These are phyloP conservation scores for Candida koratica DNA, from an alignment of 805 yeast species.

Conservation along the genomic window DNA sequence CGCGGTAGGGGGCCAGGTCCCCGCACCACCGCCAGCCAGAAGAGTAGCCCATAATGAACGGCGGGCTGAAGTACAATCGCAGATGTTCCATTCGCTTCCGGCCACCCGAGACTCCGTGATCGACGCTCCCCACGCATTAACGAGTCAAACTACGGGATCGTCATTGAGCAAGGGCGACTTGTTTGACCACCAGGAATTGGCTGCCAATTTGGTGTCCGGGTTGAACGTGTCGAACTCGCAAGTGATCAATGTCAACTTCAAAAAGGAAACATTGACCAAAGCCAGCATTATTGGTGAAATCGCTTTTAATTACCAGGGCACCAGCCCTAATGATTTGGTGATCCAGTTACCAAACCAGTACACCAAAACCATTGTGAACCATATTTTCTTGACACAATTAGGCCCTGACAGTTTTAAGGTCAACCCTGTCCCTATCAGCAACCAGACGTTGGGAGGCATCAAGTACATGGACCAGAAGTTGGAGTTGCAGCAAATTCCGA, in stretches of 20 bases:
- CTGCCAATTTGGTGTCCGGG: constrained; percentile 48
- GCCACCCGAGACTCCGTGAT: constrained; percentile 32
- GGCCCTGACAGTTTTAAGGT: constrained; percentile 36
- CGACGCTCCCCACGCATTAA: constrained; percentile 21
- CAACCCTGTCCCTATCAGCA: constrained; percentile 48
- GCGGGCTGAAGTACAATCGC: constrained; percentile 30
- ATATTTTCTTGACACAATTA: constrained; percentile 28
- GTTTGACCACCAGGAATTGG: constrained; percentile 17
- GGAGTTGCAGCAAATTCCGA: constrained; percentile 47
- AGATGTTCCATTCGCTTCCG: constrained; percentile 44
- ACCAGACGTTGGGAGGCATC: constrained; percentile 74
- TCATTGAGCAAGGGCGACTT: constrained; percentile 24
- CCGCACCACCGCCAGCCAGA: constrained; percentile 58
- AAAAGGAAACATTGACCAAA: constrained; percentile 57
- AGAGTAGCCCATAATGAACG: constrained; percentile 37
- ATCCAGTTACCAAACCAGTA: constrained; percentile 45
- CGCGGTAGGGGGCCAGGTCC: constrained; percentile 22
- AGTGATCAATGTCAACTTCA: constrained; percentile 67
- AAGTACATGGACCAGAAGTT: constrained; percentile 54
- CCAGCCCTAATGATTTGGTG: constrained; percentile 23
- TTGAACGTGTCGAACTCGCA: constrained; percentile 85
- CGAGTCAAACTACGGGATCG: constrained; percentile 37
- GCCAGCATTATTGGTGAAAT: constrained; percentile 79
- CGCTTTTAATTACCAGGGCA: constrained; percentile 60
- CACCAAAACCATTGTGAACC: constrained; percentile 45